phyloP scores from a whole-genome alignment of 1,139 yeast species.

The Meyerozyma athensensis region DNA sequence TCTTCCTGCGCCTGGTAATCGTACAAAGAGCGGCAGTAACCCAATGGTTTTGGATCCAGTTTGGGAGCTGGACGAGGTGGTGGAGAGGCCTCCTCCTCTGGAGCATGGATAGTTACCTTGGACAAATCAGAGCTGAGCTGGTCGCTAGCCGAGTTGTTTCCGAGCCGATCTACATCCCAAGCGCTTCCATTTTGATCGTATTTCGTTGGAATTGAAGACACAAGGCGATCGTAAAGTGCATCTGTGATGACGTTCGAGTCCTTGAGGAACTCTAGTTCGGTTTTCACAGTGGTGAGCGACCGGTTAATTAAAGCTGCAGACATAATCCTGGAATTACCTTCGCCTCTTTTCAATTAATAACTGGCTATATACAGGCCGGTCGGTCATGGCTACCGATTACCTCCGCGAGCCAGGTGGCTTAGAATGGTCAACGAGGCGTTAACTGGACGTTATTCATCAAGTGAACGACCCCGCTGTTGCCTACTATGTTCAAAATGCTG shows the following conservation, averaged over 20 bases:
- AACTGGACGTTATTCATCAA: background rate
- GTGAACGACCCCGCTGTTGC: background rate
- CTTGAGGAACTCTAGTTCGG: constrained; percentile 73
- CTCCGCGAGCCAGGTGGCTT: background rate
- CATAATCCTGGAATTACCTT: constrained; percentile 18
- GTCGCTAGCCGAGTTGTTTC: constrained; percentile 19
- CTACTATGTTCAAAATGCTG: constrained; percentile 1
- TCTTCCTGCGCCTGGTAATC: constrained; percentile 66
- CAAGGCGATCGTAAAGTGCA: constrained; percentile 49
- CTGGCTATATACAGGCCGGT: background rate
- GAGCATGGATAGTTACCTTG: constrained; percentile 17
- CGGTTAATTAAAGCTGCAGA: constrained; percentile 68
- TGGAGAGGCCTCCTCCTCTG: constrained; percentile 11
- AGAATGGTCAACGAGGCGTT: background rate
- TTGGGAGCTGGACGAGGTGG: constrained; percentile 16
- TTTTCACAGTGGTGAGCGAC: constrained; percentile 68
- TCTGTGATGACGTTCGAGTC: constrained; percentile 75
- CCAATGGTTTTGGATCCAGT: constrained; percentile 23
- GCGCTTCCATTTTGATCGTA: constrained; percentile 54
- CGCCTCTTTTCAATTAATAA: background rate
- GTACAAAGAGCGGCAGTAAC: constrained; percentile 61
- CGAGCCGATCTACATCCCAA: constrained; percentile 42
- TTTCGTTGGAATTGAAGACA: constrained; percentile 52
- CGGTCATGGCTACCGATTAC: background rate
- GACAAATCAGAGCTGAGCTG: constrained; percentile 20